Percentiles rank a stretch among this genome's conserved stretches.
Conservation (phyloP, 306 rosid species). For the Lupinus albus region DNA sequence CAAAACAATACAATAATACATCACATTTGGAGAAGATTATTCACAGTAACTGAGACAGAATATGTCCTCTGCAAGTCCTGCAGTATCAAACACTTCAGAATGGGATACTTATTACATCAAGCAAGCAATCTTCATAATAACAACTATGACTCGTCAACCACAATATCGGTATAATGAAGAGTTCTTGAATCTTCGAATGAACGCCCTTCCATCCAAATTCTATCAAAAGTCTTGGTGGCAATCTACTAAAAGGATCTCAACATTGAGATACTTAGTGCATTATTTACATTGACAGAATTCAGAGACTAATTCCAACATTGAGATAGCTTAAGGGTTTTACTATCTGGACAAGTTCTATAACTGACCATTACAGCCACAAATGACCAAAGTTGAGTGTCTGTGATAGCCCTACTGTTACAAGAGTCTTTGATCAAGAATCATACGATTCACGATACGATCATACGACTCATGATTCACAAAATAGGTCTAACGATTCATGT, state of each 20-base stretch:
- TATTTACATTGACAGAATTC: too few species aligned
- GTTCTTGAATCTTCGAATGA: background rate
- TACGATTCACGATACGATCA: too few species aligned
- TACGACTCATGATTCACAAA: too few species aligned
- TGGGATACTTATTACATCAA: constrained; percentile 18
- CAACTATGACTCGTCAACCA: background rate
- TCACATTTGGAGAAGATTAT: constrained; percentile 98
- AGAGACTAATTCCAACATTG: background rate
- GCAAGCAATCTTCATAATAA: constrained; percentile 1
- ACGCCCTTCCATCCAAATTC: background rate
- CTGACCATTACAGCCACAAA: background rate
- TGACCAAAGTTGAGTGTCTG: background rate
- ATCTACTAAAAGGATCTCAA: background rate
- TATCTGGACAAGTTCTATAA: background rate
- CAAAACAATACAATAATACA: constrained; percentile 33
- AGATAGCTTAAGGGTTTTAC: background rate
- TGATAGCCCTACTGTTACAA: too few species aligned
- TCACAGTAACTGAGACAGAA: constrained; percentile 85
- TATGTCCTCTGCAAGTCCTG: constrained; percentile 96
- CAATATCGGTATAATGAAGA: background rate
- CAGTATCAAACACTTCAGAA: constrained; percentile 40
- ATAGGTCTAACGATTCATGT: too few species aligned
- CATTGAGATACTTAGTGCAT: background rate
- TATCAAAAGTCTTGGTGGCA: background rate
- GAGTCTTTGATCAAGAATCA: too few species aligned